Conservation (phyloP, 2,329 filamentous ascomycete species). For the Amauroascus verrucosus region DNA sequence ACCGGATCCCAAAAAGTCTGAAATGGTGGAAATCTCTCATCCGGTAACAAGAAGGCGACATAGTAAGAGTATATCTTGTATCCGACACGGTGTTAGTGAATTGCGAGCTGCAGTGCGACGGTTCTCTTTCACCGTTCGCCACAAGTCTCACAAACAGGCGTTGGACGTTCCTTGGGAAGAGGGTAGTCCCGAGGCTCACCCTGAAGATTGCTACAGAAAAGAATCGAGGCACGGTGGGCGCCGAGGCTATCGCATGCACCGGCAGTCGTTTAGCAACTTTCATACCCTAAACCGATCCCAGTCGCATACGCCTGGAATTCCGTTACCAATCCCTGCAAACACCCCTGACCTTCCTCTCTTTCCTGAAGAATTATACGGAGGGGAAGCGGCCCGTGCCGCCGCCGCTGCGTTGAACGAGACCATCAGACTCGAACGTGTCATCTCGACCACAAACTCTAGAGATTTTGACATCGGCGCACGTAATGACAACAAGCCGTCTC, state of each 20-base stretch:
- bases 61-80: constrained; percentile 35
- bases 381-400: constrained; percentile 39
- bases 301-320: constrained; percentile 19
- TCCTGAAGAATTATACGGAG: constrained; percentile 31
- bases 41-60: constrained; percentile 9
- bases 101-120: constrained; percentile 34
- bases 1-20: background rate
- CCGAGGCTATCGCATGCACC: constrained; percentile 25
- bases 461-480: constrained; percentile 16
- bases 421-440: constrained; percentile 23
- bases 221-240: constrained; percentile 23
- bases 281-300: constrained; percentile 28
- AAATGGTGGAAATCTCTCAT: background rate
- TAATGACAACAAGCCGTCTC: constrained; percentile 24
- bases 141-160: constrained; percentile 20
- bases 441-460: constrained; percentile 23
- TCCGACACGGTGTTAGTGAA: constrained; percentile 35
- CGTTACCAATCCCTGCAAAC: constrained; percentile 29
- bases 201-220: constrained; percentile 15
- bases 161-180: constrained; percentile 6
- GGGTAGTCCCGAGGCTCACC: background rate
- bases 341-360: constrained; percentile 33
- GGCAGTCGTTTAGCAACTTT: constrained; percentile 29
- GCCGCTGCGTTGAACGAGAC: constrained; percentile 42
- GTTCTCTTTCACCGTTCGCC: constrained; percentile 32